phyloP scores from a whole-genome alignment of 768 basidiomycete genomes.

The Tephrocybe sp. region DNA sequence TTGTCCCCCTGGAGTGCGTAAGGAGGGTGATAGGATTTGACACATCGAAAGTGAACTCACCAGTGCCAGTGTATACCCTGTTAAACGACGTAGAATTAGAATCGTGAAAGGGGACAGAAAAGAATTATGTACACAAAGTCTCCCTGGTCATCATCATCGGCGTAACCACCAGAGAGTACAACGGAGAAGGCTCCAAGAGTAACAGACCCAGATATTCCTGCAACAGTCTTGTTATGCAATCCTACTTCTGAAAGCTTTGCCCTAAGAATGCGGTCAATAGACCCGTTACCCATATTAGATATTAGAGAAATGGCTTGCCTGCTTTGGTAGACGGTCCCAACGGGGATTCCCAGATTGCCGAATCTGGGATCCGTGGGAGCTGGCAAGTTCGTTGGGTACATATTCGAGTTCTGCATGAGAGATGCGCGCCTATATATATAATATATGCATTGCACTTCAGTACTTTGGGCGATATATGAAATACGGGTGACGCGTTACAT shows the following conservation, averaged over 20 bases:
- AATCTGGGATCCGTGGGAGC: slow-evolving; percentile 21
- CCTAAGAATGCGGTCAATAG: slow-evolving; percentile 16
- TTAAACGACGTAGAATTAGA: not conserved
- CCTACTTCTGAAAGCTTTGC: slow-evolving; percentile 22
- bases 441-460: not conserved
- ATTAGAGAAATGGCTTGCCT: slow-evolving; percentile 16
- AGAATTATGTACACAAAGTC: slow-evolving; percentile 31
- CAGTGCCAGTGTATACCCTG: slow-evolving; percentile 42
- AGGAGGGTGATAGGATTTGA: not conserved
- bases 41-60: slow-evolving; percentile 16
- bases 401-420: slow-evolving; percentile 19
- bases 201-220: slow-evolving; percentile 35
- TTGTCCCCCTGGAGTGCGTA: slow-evolving; percentile 19
- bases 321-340: slow-evolving; percentile 21
- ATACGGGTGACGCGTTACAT: slow-evolving; percentile 17
- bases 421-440: slow-evolving; percentile 16
- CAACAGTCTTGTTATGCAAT: slow-evolving; percentile 27
- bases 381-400: slow-evolving; percentile 19
- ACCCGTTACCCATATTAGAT: too few species aligned
- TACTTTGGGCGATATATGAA: not conserved
- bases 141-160: slow-evolving; percentile 40
- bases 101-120: not conserved
- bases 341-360: slow-evolving; percentile 22
- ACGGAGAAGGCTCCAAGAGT: slow-evolving; percentile 39
- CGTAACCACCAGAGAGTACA: slow-evolving; percentile 38